Evolutionary conservation across 768 basidiomycete genomes (phyloP).

Genomic region (Suillus bovinus): DNA sequence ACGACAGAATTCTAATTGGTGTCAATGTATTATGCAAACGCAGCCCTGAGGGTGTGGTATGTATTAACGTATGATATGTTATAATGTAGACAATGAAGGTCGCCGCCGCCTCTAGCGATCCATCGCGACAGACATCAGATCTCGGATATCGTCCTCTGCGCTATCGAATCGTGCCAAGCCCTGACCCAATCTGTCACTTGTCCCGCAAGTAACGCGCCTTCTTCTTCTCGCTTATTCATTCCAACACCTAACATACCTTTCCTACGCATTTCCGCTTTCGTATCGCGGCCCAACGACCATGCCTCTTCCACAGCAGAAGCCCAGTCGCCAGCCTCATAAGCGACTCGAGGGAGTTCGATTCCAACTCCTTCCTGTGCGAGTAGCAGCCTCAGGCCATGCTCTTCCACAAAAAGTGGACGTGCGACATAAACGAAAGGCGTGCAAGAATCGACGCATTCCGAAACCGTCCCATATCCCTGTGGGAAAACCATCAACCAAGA

Average conservation of each 20-base stretch:
- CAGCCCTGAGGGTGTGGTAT: neutral
- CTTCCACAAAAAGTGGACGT: constrained; percentile 78
- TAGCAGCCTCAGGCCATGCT: constrained; percentile 69
- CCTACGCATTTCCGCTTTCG: constrained; percentile 48
- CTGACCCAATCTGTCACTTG: constrained; percentile 53
- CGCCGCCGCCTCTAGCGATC: neutral
- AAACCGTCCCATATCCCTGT: constrained; percentile 80
- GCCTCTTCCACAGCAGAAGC: constrained; percentile 58
- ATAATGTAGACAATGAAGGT: neutral
- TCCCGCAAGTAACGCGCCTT: constrained; percentile 47
- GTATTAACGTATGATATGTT: neutral
- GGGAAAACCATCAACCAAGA: constrained; percentile 4
- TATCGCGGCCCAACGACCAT: constrained; percentile 46
- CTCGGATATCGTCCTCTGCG: neutral
- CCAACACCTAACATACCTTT: constrained; percentile 39
- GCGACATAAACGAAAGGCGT: constrained; percentile 83
- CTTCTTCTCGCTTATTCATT: constrained; percentile 40
- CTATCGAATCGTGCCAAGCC: constrained; percentile 8
- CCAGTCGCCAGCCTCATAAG: constrained; percentile 78
- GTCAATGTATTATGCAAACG: neutral
- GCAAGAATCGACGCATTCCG: constrained; percentile 74
- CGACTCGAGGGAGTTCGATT: constrained; percentile 61
- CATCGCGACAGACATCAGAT: neutral
- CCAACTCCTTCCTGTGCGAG: constrained; percentile 67
- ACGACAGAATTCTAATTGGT: too few relatives aligned